phyloP scores from a whole-genome alignment of 2,329 filamentous ascomycete genomes.

The Beauveria sp. region DNA sequence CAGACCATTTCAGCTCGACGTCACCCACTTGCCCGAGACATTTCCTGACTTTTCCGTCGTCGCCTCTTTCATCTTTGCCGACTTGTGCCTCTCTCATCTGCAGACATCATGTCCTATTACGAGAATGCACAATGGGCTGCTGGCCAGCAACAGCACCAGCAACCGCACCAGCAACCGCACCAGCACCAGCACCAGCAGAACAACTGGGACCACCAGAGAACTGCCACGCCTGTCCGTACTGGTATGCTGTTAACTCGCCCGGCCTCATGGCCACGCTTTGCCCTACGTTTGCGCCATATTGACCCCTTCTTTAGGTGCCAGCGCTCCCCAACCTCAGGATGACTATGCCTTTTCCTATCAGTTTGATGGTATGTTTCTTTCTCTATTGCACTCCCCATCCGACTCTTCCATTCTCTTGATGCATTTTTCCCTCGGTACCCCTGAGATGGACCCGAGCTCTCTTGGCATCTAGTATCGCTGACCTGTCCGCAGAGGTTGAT shows the following conservation, averaged over 20 bases:
- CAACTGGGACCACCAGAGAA: constrained; percentile 40
- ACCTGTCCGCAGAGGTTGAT: constrained; percentile 69
- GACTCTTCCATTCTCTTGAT: not conserved
- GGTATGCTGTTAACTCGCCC: constrained; percentile 22
- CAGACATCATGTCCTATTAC: constrained; percentile 35
- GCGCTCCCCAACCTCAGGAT: constrained; percentile 65
- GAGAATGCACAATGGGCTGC: constrained; percentile 35
- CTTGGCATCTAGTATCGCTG: not conserved
- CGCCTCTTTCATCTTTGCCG: constrained; percentile 16
- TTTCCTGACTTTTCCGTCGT: constrained; percentile 6
- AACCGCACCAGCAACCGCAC: not conserved
- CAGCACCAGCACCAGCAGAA: constrained; percentile 18
- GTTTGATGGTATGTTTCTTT: constrained; percentile 70
- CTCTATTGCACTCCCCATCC: not conserved
- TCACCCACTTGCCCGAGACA: constrained; percentile 11
- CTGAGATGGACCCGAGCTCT: constrained; percentile 1
- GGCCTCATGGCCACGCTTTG: not conserved
- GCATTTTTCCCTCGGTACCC: not conserved
- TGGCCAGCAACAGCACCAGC: constrained; percentile 14
- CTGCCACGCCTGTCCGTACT: constrained; percentile 32
- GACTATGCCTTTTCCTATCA: constrained; percentile 80
- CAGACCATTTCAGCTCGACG: constrained; percentile 10
- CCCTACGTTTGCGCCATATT: constrained; percentile 10
- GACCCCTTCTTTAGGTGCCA: constrained; percentile 50
- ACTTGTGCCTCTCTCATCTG: not conserved